These are phyloP conservation scores for Leccinum incarnatum DNA, from an alignment of 768 basidiomycete species.

Conservation along the genomic window DNA sequence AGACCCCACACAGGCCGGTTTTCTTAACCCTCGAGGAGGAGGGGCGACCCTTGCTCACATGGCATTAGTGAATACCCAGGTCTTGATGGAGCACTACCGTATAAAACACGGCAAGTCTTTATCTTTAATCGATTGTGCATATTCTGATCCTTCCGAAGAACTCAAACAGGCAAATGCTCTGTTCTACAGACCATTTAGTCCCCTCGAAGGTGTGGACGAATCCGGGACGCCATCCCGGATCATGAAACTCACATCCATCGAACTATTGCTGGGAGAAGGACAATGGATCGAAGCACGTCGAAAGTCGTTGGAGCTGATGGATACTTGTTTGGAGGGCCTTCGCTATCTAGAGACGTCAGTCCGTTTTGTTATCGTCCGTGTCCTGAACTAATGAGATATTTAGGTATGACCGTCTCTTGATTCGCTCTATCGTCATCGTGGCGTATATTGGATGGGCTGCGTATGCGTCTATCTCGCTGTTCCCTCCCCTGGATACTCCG, in stretches of 20 bases:
- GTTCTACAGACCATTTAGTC: slow-evolving; percentile 59
- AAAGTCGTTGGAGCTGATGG: slow-evolving; percentile 50
- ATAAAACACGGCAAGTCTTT: slow-evolving; percentile 64
- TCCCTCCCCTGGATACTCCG: slow-evolving; percentile 38
- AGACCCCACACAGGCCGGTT: slow-evolving; percentile 58
- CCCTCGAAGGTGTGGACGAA: slow-evolving; percentile 38
- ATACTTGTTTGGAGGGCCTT: slow-evolving; percentile 54
- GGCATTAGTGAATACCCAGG: slow-evolving; percentile 64
- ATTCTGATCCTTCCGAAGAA: slow-evolving; percentile 38
- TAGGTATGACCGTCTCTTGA: slow-evolving; percentile 71
- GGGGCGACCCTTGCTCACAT: slow-evolving; percentile 51
- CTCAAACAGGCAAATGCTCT: slow-evolving; percentile 57
- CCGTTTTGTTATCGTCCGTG: not conserved
- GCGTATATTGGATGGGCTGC: slow-evolving; percentile 81
- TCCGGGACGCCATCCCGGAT: slow-evolving; percentile 36
- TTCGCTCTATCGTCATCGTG: slow-evolving; percentile 62
- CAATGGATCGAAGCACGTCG: slow-evolving; percentile 50
- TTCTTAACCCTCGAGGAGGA: slow-evolving; percentile 45
- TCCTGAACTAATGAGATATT: slow-evolving; percentile 6
- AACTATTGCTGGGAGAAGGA: slow-evolving; percentile 40
- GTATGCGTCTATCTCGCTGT: slow-evolving; percentile 57
- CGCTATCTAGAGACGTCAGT: slow-evolving; percentile 71
- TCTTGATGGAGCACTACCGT: slow-evolving; percentile 73
- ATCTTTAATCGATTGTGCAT: not conserved
- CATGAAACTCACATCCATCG: slow-evolving; percentile 39